Evolutionary conservation across 2,329 filamentous ascomycete genomes (phyloP).

Genomic region (Colletotrichum costaricense): DNA sequence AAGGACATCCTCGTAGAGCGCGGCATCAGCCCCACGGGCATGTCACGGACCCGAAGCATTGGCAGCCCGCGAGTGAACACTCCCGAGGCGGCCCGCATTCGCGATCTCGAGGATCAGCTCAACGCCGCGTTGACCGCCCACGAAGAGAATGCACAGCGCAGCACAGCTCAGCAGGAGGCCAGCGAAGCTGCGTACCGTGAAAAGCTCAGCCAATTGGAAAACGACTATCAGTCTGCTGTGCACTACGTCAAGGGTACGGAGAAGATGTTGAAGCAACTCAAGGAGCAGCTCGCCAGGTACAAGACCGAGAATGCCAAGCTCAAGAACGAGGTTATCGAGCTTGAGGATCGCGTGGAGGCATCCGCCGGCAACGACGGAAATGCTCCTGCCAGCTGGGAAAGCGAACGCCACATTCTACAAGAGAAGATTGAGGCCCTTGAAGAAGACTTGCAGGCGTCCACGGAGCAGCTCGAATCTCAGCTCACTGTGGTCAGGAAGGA

Average conservation of each 20-base stretch:
- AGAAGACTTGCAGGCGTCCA: conserved; percentile 73
- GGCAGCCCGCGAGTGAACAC: conserved; percentile 81
- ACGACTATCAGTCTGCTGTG: conserved; percentile 96
- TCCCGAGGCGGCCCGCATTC: conserved; percentile 82
- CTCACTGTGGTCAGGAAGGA: conserved; percentile 77
- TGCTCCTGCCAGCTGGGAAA: conserved; percentile 75
- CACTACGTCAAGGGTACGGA: conserved; percentile 99
- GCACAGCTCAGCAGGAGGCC: conserved; percentile 84
- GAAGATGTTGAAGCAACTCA: conserved; percentile 99
- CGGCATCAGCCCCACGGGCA: conserved; percentile 82
- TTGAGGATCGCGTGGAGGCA: conserved; percentile 64
- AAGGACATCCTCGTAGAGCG: conserved; percentile 93
- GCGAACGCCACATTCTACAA: conserved; percentile 76
- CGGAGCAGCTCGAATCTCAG: conserved; percentile 77
- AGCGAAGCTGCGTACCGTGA: conserved; percentile 92
- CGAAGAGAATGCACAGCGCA: conserved; percentile 83
- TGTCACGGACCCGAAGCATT: conserved; percentile 77
- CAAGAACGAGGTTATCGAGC: conserved; percentile 81
- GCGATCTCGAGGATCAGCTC: conserved; percentile 90
- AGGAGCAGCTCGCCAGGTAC: conserved; percentile 93
- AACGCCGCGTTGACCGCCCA: conserved; percentile 81
- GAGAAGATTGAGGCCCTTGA: conserved; percentile 77
- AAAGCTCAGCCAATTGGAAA: conserved; percentile 92
- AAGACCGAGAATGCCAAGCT: conserved; percentile 87
- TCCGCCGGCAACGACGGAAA: conserved; percentile 46